These are phyloP conservation scores for Pyronema domesticum DNA, from an alignment of 495 filamentous ascomycete species.

Conservation along the genomic window DNA sequence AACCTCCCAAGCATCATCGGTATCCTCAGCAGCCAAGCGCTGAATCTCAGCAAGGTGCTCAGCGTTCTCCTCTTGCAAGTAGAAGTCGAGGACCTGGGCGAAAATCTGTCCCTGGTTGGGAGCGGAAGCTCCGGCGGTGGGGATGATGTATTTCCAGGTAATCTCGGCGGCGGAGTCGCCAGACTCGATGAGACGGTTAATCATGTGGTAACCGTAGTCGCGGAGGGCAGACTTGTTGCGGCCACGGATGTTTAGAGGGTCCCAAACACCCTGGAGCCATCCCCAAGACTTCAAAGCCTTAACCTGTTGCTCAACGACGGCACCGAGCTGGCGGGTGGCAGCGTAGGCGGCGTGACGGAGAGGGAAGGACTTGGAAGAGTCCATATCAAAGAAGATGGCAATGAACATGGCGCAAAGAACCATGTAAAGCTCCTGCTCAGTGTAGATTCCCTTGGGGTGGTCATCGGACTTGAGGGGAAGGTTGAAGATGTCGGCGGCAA, in stretches of 20 bases:
- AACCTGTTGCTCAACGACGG: slow-evolving; percentile 43
- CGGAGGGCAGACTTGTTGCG: slow-evolving; percentile 38
- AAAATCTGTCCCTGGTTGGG: slow-evolving; percentile 59
- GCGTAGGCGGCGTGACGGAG: slow-evolving; percentile 44
- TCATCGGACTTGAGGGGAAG: slow-evolving; percentile 56
- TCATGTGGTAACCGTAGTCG: slow-evolving; percentile 50
- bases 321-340: slow-evolving; percentile 44
- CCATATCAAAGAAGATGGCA: slow-evolving; percentile 32
- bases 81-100: slow-evolving; percentile 65
- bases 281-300: slow-evolving; percentile 40
- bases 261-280: slow-evolving; percentile 28
- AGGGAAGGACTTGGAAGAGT: slow-evolving; percentile 36
- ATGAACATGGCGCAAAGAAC: slow-evolving; percentile 50
- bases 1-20: slow-evolving; percentile 16
- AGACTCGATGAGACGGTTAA: slow-evolving; percentile 48
- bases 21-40: slow-evolving; percentile 25
- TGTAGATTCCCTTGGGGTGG: slow-evolving; percentile 52
- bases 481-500: slow-evolving; percentile 52
- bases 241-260: slow-evolving; percentile 18
- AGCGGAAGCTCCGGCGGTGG: slow-evolving; percentile 41
- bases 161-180: slow-evolving; percentile 49
- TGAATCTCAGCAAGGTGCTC: slow-evolving; percentile 34
- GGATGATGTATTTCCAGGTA: slow-evolving; percentile 54
- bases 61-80: slow-evolving; percentile 33
- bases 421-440: slow-evolving; percentile 61